Conservation (phyloP, 2,329 filamentous ascomycete genomes). For the Monosporascus ibericus region DNA sequence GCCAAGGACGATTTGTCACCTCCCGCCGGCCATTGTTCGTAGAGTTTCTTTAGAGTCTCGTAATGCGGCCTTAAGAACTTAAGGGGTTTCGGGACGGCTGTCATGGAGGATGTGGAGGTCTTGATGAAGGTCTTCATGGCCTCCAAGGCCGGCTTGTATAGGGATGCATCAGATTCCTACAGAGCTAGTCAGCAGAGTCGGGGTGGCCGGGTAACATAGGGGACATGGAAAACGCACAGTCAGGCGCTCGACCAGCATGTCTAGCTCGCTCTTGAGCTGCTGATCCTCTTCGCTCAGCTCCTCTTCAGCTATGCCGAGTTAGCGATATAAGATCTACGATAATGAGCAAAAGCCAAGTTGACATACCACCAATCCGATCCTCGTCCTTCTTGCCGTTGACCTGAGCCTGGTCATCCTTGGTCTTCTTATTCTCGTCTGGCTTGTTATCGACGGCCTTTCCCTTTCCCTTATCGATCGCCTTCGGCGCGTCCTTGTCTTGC, state of each 20-base stretch:
- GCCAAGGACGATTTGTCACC: constrained; percentile 85
- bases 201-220: not conserved
- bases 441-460: constrained; percentile 76
- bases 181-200: constrained; percentile 7
- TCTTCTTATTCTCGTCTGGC: constrained; percentile 50
- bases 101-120: constrained; percentile 99
- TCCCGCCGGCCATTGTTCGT: constrained; percentile 81
- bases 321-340: constrained; percentile 21
- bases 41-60: constrained; percentile 77
- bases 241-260: constrained; percentile 95
- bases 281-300: constrained; percentile 97
- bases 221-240: constrained; percentile 50
- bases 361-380: constrained; percentile 46
- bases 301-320: constrained; percentile 50
- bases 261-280: constrained; percentile 94
- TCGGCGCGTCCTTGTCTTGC: constrained; percentile 83
- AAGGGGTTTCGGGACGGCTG: constrained; percentile 93
- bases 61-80: constrained; percentile 98
- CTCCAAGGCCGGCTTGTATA: constrained; percentile 90
- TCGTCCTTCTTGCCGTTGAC: constrained; percentile 75
- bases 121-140: constrained; percentile 98
- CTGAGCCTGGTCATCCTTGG: constrained; percentile 64
- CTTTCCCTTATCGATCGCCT: constrained; percentile 89
- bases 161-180: constrained; percentile 76
- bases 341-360: constrained; percentile 6